Evolutionary conservation across 1,284 basidiomycete genomes (phyloP), one percentile per base, ranked within the genome.

Genomic region (Ganoderma sinense): DNA sequence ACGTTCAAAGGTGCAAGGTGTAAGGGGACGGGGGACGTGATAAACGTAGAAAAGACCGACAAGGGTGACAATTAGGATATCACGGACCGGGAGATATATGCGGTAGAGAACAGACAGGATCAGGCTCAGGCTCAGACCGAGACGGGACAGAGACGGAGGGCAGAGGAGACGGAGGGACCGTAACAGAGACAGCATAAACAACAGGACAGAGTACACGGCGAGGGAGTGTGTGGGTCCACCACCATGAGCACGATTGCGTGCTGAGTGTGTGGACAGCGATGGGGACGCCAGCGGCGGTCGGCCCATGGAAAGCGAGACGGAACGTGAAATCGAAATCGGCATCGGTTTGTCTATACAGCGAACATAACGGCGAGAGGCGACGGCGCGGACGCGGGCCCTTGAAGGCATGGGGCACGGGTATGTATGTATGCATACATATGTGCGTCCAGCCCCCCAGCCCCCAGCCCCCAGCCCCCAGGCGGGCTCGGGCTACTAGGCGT

Each of bases 71-170:
- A 33, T 33, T 56, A 56, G 53, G 53, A 56, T 56, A 56, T 56
- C 53, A 56, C 53, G 53, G 31, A 33, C 53, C 23, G 48, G 36
- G 58, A 31, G 58, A 61, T 61, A 41, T 40, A 61, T 39, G 23
- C 23, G 16, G 41, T 39, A 40, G 20, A 59, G 16, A 20, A 59
- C 43, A 45, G 16, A n/a, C n/a, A n/a, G 48, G 23, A 1, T 23
- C 23, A 7, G 48, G 23, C 3, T 26, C n/a, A 51, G 48, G 11
- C 23, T 26, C 23, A 4, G 48, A 26, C 48, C 11, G 13, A 26
- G 43, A 45, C 20, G 20, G 43, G 43, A 20, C 43, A 45, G 43
- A 41, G 11, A 41, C 39, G 11, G 33, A 29, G 48, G 10, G 33
- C 56, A 58, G 36, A 33, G 56, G 45, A n/a, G n/a, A n/a, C n/a